Percentiles rank a stretch among this genome's conserved stretches.
Evolutionary conservation across 2,329 filamentous ascomycete species (phyloP).

Genomic region (Neurospora crassa): DNA sequence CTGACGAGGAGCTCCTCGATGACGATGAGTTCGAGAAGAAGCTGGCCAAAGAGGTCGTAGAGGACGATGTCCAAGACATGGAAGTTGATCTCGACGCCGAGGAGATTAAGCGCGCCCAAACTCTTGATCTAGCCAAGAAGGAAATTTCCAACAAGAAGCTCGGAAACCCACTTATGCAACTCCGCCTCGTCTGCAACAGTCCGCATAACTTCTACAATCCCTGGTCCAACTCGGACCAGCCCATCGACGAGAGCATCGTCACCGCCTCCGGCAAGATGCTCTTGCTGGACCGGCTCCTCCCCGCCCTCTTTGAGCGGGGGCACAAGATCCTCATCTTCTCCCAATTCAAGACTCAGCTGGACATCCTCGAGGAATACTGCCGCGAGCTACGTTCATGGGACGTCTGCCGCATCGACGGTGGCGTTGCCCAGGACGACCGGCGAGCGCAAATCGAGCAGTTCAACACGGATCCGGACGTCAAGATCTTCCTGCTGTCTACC

Average conservation of each 20-base stretch:
- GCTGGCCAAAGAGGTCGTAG: conserved; percentile 51
- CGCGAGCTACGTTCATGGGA: conserved; percentile 67
- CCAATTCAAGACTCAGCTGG: conserved; percentile 90
- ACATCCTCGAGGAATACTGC: conserved; percentile 84
- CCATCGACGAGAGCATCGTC: conserved; percentile 71
- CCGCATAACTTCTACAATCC: conserved; percentile 97
- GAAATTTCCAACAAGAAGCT: conserved; percentile 88
- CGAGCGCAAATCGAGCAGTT: conserved; percentile 64
- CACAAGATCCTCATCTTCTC: conserved; percentile 96
- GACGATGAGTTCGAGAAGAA: conserved; percentile 79
- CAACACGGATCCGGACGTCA: conserved; percentile 54
- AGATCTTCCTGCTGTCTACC: conserved; percentile 81
- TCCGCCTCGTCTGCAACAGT: conserved; percentile 83
- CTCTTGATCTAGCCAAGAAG: conserved; percentile 65
- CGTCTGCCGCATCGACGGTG: conserved; percentile 84
- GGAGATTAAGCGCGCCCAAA: conserved; percentile 56
- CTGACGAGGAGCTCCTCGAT: conserved; percentile 56
- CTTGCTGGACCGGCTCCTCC: conserved; percentile 77
- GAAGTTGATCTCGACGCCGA: conserved; percentile 36
- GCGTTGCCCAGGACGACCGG: conserved; percentile 64
- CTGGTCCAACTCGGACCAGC: conserved; percentile 52
- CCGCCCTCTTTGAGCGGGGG: conserved; percentile 58
- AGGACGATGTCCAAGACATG: conserved; percentile 28
- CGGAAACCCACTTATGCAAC: conserved; percentile 86
- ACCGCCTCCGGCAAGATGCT: conserved; percentile 93